Evolutionary conservation across 129 eudicot species (phyloP), one percentile per base, ranked within the genome.

Genomic region (Smallanthus sonchifolius): DNA sequence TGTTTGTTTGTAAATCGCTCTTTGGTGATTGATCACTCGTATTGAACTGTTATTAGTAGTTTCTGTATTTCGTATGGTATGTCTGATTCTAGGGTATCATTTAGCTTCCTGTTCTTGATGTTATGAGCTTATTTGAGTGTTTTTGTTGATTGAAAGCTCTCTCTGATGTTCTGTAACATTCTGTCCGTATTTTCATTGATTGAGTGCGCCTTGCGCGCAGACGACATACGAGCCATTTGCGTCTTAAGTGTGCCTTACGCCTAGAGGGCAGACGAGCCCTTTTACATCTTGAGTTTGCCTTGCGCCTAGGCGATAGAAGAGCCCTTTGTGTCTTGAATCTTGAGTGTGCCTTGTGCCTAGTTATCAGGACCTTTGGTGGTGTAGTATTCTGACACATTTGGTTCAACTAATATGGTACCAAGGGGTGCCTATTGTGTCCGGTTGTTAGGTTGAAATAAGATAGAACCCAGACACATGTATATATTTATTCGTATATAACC

Each of bases 1-100:
- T 59, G 11, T 45, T 51, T 73, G 72, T 52, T 69, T 28, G 73
- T 43, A 67, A 73, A 59, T 62, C 52, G 56, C 4, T 34, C 34
- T 51, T 48, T 28, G 17, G 15, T 72, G 62, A 11, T 71, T 62
- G 60, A 24, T 24, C 1, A 24, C 42, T 69, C 14, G 42, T 45
- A 61, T 52, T 69, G 51, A 38, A 30, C n/a, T 17, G 10, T 44
- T 16, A 2, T 49, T 68, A 16, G 32, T 69, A 16, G 40, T 57
- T 68, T 16, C 11, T 73, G 62, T 17, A 16, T 17, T 24, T 17
- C 34, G 7, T 61, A 42, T 74, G 37, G 44, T 10, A 62, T 45
- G 36, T 74, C 20, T 74, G 61, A 32, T 44, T 49, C 54, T 7
- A 64, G 64, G 4, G 36, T 30, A 28, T 32, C 42, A 32, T 61